Evolutionary conservation across 1,139 yeast species (phyloP).

Genomic region (Hyphopichia buzzinii): DNA sequence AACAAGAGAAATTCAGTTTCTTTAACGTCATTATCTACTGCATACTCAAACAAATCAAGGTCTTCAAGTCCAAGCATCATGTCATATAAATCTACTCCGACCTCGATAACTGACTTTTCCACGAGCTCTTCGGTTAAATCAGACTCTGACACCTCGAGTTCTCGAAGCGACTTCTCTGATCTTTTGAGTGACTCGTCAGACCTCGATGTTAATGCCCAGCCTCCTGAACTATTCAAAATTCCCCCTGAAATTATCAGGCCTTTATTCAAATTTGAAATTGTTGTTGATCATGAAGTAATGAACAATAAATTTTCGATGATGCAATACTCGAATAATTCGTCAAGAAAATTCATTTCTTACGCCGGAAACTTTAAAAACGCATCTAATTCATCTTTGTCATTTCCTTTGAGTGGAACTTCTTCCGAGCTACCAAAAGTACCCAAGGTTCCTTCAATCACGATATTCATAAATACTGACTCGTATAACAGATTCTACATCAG

Average conservation of each 20-base stretch:
- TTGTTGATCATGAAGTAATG: conserved; percentile 42
- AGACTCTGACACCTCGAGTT: conserved; percentile 22
- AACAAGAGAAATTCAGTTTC: conserved; percentile 34
- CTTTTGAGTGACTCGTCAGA: neutral
- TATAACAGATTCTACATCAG: conserved; percentile 30
- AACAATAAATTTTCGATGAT: conserved; percentile 29
- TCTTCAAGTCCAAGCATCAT: conserved; percentile 45
- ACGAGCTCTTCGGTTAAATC: conserved; percentile 26
- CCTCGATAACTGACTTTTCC: conserved; percentile 39
- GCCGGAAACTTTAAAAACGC: neutral
- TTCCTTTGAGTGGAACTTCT: neutral
- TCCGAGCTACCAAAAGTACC: conserved; percentile 22
- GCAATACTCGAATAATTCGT: conserved; percentile 4
- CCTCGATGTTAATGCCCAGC: conserved; percentile 17
- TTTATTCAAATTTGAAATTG: conserved; percentile 45
- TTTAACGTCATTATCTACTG: conserved; percentile 38
- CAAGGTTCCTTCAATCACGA: conserved; percentile 34
- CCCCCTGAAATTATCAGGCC: conserved; percentile 52
- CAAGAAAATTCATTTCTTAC: conserved; percentile 1
- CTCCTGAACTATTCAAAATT: conserved; percentile 44
- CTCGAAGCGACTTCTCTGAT: conserved; percentile 2
- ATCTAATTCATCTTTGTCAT: neutral
- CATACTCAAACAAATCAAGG: conserved; percentile 33
- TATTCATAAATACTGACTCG: conserved; percentile 32
- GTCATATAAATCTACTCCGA: conserved; percentile 42